These are phyloP conservation scores for Pistacia vera DNA, from an alignment of 345 rosid species.

Conservation along the genomic window DNA sequence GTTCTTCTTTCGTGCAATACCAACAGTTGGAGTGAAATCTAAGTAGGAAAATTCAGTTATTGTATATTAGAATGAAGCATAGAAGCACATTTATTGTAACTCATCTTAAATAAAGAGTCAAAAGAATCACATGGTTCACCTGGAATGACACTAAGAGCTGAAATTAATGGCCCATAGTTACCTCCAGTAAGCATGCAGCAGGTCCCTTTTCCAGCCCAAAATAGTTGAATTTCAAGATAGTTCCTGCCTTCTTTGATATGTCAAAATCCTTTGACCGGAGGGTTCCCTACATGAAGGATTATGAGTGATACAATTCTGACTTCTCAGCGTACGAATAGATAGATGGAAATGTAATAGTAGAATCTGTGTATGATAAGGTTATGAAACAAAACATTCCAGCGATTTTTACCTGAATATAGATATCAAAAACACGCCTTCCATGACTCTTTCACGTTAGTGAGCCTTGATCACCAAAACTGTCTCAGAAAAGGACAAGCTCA, in stretches of 20 bases:
- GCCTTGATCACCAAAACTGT: constrained; percentile 24
- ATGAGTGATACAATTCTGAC: background rate
- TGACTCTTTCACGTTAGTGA: constrained; percentile 41
- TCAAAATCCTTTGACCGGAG: constrained; percentile 28
- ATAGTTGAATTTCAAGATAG: constrained; percentile 57
- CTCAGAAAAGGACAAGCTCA: constrained; percentile 43
- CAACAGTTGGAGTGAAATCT: constrained; percentile 23
- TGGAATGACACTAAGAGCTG: constrained; percentile 37
- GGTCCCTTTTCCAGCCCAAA: constrained; percentile 71
- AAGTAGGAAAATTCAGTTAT: background rate
- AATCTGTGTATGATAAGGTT: background rate
- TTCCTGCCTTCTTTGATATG: constrained; percentile 41
- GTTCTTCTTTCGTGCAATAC: constrained; percentile 4
- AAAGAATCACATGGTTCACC: constrained; percentile 1
- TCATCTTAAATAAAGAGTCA: background rate
- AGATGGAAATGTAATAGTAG: background rate
- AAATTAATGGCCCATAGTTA: constrained; percentile 55
- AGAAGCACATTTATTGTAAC: background rate
- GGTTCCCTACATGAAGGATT: constrained; percentile 30
- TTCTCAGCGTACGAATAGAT: background rate
- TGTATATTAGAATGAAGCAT: background rate
- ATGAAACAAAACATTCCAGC: background rate
- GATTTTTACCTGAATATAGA: constrained; percentile 46
- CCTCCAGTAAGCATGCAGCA: constrained; percentile 51
- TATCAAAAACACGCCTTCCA: constrained; percentile 49